These are phyloP conservation scores for Pythium folliculosum DNA, from an alignment of 352 stramenopile genomes.

Conservation along the genomic window DNA sequence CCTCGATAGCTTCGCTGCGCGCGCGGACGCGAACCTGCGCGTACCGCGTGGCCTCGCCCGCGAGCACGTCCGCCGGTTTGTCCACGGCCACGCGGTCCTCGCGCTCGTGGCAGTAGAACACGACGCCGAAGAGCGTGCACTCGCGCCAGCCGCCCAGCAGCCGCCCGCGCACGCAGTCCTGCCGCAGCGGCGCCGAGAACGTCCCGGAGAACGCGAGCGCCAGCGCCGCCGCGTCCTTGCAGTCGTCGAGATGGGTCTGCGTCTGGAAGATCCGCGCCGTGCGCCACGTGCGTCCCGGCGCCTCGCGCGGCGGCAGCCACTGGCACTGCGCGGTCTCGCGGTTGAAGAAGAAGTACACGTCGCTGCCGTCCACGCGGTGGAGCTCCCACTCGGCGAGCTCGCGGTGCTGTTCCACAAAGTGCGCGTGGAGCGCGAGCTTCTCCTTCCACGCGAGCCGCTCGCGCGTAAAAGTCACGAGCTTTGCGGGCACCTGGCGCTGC, in stretches of 20 bases:
- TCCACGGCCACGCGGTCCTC: constrained; percentile 45
- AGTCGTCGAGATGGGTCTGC: constrained; percentile 47
- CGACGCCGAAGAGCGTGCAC: constrained; percentile 46
- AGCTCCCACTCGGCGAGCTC: constrained; percentile 58
- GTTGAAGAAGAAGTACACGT: constrained; percentile 82
- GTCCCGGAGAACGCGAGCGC: constrained; percentile 48
- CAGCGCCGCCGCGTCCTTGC: constrained; percentile 46
- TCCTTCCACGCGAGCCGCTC: constrained; percentile 64
- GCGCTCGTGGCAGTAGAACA: constrained; percentile 51
- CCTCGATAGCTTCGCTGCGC: constrained; percentile 68
- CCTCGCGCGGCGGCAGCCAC: constrained; percentile 51
- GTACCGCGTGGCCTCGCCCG: constrained; percentile 54
- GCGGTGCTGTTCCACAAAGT: constrained; percentile 59
- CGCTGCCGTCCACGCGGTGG: constrained; percentile 49
- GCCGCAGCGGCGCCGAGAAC: constrained; percentile 32
- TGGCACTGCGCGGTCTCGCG: constrained; percentile 48
- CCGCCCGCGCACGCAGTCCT: constrained; percentile 45
- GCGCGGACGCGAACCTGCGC: constrained; percentile 50
- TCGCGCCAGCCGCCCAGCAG: constrained; percentile 57
- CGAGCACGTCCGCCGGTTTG: constrained; percentile 55
- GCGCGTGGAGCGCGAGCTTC: constrained; percentile 46
- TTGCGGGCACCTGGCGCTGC: constrained; percentile 57
- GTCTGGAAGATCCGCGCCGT: constrained; percentile 62
- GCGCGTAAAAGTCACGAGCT: constrained; percentile 36
- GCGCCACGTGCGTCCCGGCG: constrained; percentile 41